Conservation (phyloP, 371 early-diverging fungal species). For the Coemansia sp. region DNA sequence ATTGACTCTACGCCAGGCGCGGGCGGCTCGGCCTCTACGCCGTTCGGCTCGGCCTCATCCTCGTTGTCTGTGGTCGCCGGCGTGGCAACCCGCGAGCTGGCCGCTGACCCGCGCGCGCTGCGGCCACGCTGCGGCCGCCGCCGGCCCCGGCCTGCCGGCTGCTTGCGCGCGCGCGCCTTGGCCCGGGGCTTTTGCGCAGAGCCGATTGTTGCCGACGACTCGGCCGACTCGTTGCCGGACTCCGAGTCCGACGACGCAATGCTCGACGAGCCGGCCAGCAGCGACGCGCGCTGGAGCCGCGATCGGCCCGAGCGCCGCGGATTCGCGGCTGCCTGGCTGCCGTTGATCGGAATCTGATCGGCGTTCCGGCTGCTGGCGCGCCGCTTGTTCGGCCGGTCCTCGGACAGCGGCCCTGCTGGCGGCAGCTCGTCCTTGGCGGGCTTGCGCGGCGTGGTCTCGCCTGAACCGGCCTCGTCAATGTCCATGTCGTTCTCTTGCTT, state of each 20-base stretch:
- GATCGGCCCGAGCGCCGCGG: slow-evolving; percentile 2
- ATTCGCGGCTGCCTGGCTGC: background rate
- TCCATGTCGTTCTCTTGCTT: slow-evolving; percentile 13
- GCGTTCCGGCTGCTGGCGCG: background rate
- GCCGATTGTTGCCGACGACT: slow-evolving; percentile 9
- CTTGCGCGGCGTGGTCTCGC: background rate
- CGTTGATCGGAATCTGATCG: background rate
- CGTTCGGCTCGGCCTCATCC: background rate
- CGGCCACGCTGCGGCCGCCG: background rate
- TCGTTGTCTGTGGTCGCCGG: slow-evolving; percentile 1
- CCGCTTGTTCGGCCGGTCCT: background rate
- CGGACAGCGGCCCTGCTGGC: slow-evolving; percentile 2
- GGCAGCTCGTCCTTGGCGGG: background rate
- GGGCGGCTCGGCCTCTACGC: background rate
- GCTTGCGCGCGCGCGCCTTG: background rate
- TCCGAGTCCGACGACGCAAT: slow-evolving; percentile 20
- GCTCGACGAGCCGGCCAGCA: slow-evolving; percentile 17
- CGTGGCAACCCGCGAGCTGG: slow-evolving; percentile 18
- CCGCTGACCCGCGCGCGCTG: background rate
- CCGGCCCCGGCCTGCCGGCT: background rate
- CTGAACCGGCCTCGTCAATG: background rate
- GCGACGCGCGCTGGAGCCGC: slow-evolving; percentile 17
- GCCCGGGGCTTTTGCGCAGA: background rate
- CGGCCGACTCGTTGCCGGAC: slow-evolving; percentile 18
- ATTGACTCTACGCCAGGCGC: background rate